phyloP scores from a whole-genome alignment of 176 grass and related monocot genomes.

The Chloris gayana region DNA sequence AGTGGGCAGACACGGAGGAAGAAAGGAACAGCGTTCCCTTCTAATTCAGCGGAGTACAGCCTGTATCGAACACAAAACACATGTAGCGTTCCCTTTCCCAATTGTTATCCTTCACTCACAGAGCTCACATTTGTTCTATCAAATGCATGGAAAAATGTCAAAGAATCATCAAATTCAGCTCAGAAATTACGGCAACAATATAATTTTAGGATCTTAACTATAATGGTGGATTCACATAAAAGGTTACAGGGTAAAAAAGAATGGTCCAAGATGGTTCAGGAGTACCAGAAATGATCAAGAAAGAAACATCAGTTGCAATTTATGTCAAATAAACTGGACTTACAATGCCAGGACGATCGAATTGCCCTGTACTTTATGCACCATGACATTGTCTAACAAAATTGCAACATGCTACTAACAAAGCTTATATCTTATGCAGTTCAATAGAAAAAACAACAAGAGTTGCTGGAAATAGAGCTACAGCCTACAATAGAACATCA shows the following conservation, averaged over 20 bases:
- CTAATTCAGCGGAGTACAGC: no score
- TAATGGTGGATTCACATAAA: not conserved
- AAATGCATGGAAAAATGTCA: not conserved
- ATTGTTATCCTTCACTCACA: not conserved
- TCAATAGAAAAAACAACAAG: constrained; percentile 28
- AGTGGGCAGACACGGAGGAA: no score
- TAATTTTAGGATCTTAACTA: no score
- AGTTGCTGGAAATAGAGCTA: constrained; percentile 38
- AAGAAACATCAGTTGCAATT: constrained; percentile 14
- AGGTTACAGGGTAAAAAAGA: not conserved
- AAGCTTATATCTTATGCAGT: constrained; percentile 38
- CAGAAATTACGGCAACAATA: not conserved
- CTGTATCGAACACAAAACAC: not conserved
- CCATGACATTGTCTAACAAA: constrained; percentile 1
- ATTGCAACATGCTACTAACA: constrained; percentile 38
- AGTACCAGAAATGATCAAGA: not conserved
- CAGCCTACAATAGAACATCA: constrained; percentile 31
- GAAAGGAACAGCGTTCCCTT: no score
- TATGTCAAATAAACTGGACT: constrained; percentile 1
- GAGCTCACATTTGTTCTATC: not conserved
- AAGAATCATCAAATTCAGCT: not conserved
- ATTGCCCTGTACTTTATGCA: not conserved
- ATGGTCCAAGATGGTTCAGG: not conserved
- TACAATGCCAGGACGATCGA: constrained; percentile 15
- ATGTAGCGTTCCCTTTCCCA: not conserved